These are phyloP conservation scores for Petunia axillaris DNA, from an alignment of 257 asterid species.

Conservation along the genomic window DNA sequence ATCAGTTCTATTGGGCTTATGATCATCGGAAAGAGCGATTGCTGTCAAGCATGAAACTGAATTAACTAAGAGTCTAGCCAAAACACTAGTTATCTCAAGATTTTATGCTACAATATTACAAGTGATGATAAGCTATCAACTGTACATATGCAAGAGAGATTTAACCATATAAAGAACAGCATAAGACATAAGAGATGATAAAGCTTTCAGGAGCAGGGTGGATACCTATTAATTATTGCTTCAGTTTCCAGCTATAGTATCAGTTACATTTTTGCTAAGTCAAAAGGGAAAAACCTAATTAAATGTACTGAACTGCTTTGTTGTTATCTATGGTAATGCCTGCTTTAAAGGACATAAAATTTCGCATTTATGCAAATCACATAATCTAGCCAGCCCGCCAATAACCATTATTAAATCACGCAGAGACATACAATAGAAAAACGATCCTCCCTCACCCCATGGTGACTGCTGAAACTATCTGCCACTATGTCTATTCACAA, in stretches of 20 bases:
- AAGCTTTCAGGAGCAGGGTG: background rate
- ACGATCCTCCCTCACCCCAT: background rate
- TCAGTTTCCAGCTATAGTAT: constrained; percentile 6
- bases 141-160: background rate
- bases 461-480: constrained; percentile 16
- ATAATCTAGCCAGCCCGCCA: background rate
- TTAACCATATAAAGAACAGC: background rate
- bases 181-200: background rate
- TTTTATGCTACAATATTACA: background rate
- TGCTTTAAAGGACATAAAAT: background rate
- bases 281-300: background rate
- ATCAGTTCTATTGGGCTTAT: constrained; percentile 94
- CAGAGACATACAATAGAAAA: constrained; percentile 3
- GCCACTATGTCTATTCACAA: background rate
- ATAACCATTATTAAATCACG: background rate
- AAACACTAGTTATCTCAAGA: constrained; percentile 14
- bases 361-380: background rate
- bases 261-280: background rate
- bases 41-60: constrained; percentile 59
- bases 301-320: background rate
- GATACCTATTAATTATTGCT: background rate
- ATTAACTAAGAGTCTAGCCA: constrained; percentile 25
- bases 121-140: background rate
- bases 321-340: background rate
- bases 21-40: constrained; percentile 94